Evolutionary conservation across 148 eudicot species (phyloP).

Genomic region (Rhododendron molle): DNA sequence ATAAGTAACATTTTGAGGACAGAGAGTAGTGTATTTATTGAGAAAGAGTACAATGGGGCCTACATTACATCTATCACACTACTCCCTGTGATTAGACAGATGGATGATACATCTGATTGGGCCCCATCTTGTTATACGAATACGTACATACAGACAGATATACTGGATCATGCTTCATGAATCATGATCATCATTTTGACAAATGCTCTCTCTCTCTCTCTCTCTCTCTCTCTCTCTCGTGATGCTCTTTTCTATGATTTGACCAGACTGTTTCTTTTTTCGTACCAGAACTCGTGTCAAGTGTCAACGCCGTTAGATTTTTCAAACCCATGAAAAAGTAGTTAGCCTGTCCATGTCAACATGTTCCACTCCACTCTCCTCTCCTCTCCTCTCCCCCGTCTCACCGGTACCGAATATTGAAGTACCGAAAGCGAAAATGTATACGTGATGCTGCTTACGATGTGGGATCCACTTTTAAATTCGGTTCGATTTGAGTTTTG

Average conservation of each 20-base stretch:
- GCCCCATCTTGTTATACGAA: neutral
- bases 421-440: no score
- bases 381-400: neutral
- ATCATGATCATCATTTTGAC: neutral
- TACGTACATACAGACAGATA: neutral
- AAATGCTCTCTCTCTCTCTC: neutral
- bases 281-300: constrained; percentile 11
- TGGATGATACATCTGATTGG: neutral
- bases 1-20: no score
- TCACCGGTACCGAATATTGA: no score
- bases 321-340: neutral
- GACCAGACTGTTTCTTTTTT: neutral
- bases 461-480: no score
- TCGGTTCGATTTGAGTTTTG: no score
- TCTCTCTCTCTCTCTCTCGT: neutral
- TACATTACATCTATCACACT: neutral
- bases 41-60: neutral
- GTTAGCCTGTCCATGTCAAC: constrained; percentile 6
- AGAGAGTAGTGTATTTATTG: no score
- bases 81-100: neutral
- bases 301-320: constrained; percentile 10
- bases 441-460: no score
- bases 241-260: neutral
- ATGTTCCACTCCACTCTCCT: no score
- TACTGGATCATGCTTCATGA: neutral